A percentile compares a stretch with the other conserved stretches of the same genome.
phyloP scores from a whole-genome alignment of 2,329 filamentous ascomycete genomes.

The Sarocladiaceae sp. region DNA sequence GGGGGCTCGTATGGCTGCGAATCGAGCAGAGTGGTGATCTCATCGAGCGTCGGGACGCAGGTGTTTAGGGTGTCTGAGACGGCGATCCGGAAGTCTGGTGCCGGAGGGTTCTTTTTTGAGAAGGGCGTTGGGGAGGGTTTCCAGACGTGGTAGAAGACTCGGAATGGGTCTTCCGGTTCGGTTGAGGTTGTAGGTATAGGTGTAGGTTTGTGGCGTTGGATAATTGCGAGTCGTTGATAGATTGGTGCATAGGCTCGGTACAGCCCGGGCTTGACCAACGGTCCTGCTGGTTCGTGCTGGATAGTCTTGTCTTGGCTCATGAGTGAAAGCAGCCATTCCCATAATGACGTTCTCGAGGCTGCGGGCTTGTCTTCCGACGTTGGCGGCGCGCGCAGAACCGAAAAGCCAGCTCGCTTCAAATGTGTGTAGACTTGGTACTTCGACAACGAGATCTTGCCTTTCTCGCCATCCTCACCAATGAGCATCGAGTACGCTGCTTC shows the following conservation, averaged over 20 bases:
- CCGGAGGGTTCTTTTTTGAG: constrained; percentile 72
- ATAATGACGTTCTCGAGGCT: constrained; percentile 26
- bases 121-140: constrained; percentile 54
- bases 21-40: constrained; percentile 68
- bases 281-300: constrained; percentile 40
- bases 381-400: constrained; percentile 64
- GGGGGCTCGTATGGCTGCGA: constrained; percentile 68
- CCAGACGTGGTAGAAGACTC: constrained; percentile 77
- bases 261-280: constrained; percentile 58
- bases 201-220: constrained; percentile 63
- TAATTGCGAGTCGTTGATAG: constrained; percentile 70
- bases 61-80: constrained; percentile 74
- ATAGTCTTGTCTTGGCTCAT: constrained; percentile 26
- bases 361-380: constrained; percentile 11
- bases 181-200: constrained; percentile 21
- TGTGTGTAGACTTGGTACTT: constrained; percentile 86
- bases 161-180: constrained; percentile 52
- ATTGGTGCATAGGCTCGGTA: constrained; percentile 66
- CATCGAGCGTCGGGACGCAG: constrained; percentile 65
- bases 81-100: constrained; percentile 80
- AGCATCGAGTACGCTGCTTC: constrained; percentile 87
- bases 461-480: constrained; percentile 63
- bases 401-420: constrained; percentile 78
- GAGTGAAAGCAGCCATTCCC: constrained; percentile 52
- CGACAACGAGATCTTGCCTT: constrained; percentile 63